Percentiles rank a stretch among this genome's conserved stretches.
Evolutionary conservation across 345 rosid species (phyloP).

Genomic region (Eucalyptus regnans): DNA sequence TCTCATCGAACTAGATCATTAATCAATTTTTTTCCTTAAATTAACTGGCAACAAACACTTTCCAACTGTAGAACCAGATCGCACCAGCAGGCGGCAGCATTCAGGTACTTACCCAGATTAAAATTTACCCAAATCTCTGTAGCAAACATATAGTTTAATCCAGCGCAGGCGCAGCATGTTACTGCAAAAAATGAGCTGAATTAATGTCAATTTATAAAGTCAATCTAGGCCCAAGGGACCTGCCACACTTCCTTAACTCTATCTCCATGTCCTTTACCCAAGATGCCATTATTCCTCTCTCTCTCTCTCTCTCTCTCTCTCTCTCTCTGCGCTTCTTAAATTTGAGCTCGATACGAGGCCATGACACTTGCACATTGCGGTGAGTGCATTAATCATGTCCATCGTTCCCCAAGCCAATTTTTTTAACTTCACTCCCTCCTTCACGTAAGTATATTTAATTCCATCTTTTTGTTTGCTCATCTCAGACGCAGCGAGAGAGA

Average conservation of each 20-base stretch:
- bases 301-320: background rate
- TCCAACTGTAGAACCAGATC: background rate
- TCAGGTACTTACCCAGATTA: background rate
- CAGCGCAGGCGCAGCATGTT: background rate
- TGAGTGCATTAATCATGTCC: background rate
- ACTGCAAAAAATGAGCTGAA: background rate
- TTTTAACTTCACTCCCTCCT: background rate
- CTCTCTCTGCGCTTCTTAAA: constrained; percentile 3
- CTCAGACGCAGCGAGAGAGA: background rate
- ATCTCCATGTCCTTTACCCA: constrained; percentile 42
- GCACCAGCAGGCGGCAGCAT: background rate
- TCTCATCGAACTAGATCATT: background rate
- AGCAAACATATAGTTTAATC: background rate
- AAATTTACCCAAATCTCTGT: background rate
- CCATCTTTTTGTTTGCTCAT: background rate
- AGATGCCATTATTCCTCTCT: constrained; percentile 36
- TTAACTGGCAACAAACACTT: background rate
- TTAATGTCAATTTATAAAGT: constrained; percentile 9
- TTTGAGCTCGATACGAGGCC: background rate
- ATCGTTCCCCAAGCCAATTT: background rate
- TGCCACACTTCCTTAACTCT: constrained; percentile 16
- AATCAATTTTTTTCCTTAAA: background rate
- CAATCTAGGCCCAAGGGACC: constrained; percentile 26
- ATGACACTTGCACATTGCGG: background rate
- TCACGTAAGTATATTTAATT: background rate